A percentile compares a stretch with the other conserved stretches of the same genome.
Conservation (phyloP, 2,329 filamentous ascomycete genomes). For the Neofusicoccum ribis region DNA sequence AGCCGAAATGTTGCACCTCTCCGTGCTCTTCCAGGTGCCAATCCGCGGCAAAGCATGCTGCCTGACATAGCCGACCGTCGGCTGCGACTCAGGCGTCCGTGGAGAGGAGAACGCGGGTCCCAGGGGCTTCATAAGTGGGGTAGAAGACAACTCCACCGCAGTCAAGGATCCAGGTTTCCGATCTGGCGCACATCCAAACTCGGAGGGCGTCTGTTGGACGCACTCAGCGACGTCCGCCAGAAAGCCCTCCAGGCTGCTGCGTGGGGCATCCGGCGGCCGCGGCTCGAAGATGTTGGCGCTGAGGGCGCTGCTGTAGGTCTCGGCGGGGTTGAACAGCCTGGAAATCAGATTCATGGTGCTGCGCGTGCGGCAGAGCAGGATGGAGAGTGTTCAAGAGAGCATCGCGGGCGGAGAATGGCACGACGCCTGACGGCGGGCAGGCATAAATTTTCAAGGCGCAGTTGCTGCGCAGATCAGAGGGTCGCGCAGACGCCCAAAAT, state of each 20-base stretch:
- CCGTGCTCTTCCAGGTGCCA: neutral
- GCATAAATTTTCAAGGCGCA: conserved; percentile 13
- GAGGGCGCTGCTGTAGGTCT: neutral
- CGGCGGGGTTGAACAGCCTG: neutral
- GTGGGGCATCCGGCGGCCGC: neutral
- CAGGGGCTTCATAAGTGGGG: conserved; percentile 15
- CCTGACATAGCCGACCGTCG: neutral
- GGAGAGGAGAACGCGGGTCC: neutral
- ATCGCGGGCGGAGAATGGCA: neutral
- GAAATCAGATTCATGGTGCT: conserved; percentile 10
- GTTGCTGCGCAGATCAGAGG: conserved; percentile 9
- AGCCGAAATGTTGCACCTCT: neutral
- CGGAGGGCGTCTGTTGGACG: neutral
- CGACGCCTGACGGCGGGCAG: neutral
- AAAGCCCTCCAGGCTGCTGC: conserved; percentile 7
- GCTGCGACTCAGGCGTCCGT: neutral
- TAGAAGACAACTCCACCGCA: conserved; percentile 2
- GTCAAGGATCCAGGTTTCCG: neutral
- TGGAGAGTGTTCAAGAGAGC: neutral
- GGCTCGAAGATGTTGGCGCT: conserved; percentile 13
- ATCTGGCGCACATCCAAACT: neutral
- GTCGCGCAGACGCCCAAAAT: conserved; percentile 8
- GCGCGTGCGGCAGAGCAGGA: neutral
- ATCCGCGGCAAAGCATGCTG: conserved; percentile 1
- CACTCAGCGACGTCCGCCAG: conserved; percentile 1